phyloP scores from a whole-genome alignment of 768 basidiomycete genomes.

The Obba rivulosa region DNA sequence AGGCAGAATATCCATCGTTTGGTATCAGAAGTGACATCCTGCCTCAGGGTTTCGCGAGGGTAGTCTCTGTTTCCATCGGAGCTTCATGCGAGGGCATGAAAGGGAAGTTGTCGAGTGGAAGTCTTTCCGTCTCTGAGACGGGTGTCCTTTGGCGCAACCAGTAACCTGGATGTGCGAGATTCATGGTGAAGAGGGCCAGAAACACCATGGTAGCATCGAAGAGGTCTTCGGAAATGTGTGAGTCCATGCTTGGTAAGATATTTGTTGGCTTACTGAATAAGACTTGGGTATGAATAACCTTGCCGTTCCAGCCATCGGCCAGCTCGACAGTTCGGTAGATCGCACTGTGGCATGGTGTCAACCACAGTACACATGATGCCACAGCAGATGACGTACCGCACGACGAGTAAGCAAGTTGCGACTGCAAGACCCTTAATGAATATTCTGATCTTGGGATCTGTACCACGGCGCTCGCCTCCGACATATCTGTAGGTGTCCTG shows the following conservation, averaged over 20 bases:
- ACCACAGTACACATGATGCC: background rate
- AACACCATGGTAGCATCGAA: slow-evolving; percentile 29
- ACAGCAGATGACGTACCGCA: slow-evolving; percentile 18
- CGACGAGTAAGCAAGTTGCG: slow-evolving; percentile 21
- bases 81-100: no score
- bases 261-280: slow-evolving; percentile 34
- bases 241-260: background rate
- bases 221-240: slow-evolving; percentile 12
- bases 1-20: no score
- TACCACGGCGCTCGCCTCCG: background rate
- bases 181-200: slow-evolving; percentile 26
- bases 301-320: slow-evolving; percentile 43
- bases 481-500: background rate
- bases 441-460: slow-evolving; percentile 19
- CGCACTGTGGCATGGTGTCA: slow-evolving; percentile 26
- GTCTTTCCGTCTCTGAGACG: no score
- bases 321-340: slow-evolving; percentile 47
- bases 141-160: slow-evolving; percentile 14
- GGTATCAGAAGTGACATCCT: no score
- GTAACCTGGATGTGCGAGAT: slow-evolving; percentile 28
- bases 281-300: slow-evolving; percentile 40
- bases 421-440: slow-evolving; percentile 21
- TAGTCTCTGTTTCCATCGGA: no score
- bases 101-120: no score
- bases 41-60: no score